Conservation (phyloP, 805 yeast genomes). For the Candida dajiaensis region DNA sequence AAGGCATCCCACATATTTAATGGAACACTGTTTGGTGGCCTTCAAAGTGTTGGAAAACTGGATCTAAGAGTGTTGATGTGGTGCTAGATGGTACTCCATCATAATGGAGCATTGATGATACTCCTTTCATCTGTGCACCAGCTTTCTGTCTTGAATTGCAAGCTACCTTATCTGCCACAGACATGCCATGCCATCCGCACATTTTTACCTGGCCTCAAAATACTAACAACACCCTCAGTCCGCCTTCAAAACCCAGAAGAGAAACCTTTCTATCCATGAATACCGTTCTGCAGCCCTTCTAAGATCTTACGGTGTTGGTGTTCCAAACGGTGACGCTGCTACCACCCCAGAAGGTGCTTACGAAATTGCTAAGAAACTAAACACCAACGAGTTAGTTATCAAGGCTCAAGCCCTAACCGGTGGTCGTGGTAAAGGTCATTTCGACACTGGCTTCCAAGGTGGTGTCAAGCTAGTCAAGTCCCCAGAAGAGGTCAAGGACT, state of each 20-base stretch:
- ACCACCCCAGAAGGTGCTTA: slow-evolving; percentile 84
- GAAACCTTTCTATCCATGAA: slow-evolving; percentile 90
- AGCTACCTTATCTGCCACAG: not conserved
- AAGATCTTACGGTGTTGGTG: slow-evolving; percentile 75
- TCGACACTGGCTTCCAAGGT: slow-evolving; percentile 91
- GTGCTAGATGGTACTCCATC: not conserved
- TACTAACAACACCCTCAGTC: slow-evolving; percentile 8
- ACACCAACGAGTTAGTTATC: slow-evolving; percentile 79
- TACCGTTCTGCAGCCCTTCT: slow-evolving; percentile 89
- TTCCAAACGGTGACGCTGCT: slow-evolving; percentile 90
- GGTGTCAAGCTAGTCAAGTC: slow-evolving; percentile 89
- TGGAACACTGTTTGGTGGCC: not conserved
- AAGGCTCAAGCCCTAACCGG: slow-evolving; percentile 99
- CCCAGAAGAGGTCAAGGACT: slow-evolving; percentile 79
- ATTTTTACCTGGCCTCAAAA: not conserved
- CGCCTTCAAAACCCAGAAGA: slow-evolving; percentile 29
- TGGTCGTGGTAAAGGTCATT: slow-evolving; percentile 99
- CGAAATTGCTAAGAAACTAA: slow-evolving; percentile 70
- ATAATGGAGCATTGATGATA: not conserved
- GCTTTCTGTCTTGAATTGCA: not conserved
- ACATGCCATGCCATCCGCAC: not conserved
- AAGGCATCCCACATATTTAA: too few relatives aligned
- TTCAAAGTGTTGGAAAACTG: not conserved
- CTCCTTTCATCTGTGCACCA: too few relatives aligned
- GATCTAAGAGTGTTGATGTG: not conserved